Conservation (phyloP, 176 grass and related monocot species). For the Miscanthus lutarioriparius region DNA sequence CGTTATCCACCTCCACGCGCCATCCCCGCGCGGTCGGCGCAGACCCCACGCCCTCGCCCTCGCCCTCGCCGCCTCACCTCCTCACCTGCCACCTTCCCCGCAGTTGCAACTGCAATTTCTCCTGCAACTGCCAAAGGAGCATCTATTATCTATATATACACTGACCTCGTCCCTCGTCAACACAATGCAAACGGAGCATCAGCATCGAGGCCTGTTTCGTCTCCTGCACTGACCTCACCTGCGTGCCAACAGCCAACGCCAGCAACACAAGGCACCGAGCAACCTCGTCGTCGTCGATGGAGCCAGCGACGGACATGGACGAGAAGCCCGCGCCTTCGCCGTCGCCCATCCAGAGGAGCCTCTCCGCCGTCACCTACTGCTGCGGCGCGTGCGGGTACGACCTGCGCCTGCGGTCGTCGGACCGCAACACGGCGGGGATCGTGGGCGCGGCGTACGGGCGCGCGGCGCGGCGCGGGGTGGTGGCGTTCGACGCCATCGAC, state of each 20-base stretch:
- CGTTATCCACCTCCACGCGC: not conserved
- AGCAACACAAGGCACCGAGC: not conserved
- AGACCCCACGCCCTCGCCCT: not conserved
- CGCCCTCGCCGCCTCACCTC: not conserved
- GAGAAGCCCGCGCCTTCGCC: not conserved
- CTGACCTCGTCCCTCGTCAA: not conserved
- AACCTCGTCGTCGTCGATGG: not conserved
- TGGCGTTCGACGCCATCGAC: slow-evolving; percentile 57
- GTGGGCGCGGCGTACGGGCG: slow-evolving; percentile 26
- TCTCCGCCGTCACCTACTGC: slow-evolving; percentile 53
- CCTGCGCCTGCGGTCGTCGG: slow-evolving; percentile 50
- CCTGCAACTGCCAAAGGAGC: not conserved
- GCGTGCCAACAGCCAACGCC: not conserved
- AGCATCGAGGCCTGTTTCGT: not conserved
- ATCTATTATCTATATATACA: not conserved
- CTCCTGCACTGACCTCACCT: not conserved
- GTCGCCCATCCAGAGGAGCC: slow-evolving; percentile 10
- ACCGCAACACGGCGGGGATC: slow-evolving; percentile 53
- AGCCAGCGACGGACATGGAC: not conserved
- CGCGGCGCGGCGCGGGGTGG: slow-evolving; percentile 34
- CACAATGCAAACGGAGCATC: not conserved
- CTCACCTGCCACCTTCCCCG: slow-evolving; percentile 2
- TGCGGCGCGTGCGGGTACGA: slow-evolving; percentile 58
- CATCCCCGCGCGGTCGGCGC: slow-evolving; percentile 17
- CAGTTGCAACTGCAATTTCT: not conserved